Evolutionary conservation across 2,329 filamentous ascomycete species (phyloP).

Genomic region (Didymella pinodella): DNA sequence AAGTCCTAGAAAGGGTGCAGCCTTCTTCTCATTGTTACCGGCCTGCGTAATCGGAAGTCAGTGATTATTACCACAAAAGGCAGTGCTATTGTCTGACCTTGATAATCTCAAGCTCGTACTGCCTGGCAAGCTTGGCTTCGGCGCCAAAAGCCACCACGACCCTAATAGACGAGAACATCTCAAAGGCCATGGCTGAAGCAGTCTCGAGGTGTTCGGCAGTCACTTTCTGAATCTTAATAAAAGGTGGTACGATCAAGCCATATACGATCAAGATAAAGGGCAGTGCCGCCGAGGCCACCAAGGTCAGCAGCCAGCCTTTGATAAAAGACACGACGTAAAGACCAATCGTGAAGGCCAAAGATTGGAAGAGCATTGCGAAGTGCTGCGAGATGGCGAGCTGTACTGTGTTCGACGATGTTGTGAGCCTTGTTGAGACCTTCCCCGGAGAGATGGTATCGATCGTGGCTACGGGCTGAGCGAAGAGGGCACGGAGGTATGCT

Average conservation of each 20-base stretch:
- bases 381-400: conserved; percentile 65
- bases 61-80: not conserved
- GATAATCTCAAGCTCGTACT: conserved; percentile 39
- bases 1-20: conserved; percentile 44
- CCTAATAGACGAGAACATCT: conserved; percentile 51
- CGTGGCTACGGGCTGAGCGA: conserved; percentile 59
- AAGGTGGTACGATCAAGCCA: conserved; percentile 40
- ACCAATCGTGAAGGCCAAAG: conserved; percentile 45
- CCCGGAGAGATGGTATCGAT: conserved; percentile 60
- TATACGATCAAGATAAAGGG: conserved; percentile 49
- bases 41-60: conserved; percentile 17
- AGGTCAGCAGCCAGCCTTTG: conserved; percentile 61
- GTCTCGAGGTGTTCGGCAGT: conserved; percentile 44
- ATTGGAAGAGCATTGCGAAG: conserved; percentile 57
- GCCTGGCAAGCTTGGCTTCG: conserved; percentile 43
- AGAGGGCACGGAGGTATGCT: conserved; percentile 59
- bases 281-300: conserved; percentile 59
- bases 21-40: conserved; percentile 37
- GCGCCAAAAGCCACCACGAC: conserved; percentile 51
- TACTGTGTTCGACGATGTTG: conserved; percentile 61
- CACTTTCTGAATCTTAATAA: conserved; percentile 45
- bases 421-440: conserved; percentile 61
- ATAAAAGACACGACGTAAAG: conserved; percentile 59
- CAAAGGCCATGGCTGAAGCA: conserved; percentile 49
- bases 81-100: conserved; percentile 14